phyloP scores from a whole-genome alignment of 305 asterid species.

The Fraxinus albicans region DNA sequence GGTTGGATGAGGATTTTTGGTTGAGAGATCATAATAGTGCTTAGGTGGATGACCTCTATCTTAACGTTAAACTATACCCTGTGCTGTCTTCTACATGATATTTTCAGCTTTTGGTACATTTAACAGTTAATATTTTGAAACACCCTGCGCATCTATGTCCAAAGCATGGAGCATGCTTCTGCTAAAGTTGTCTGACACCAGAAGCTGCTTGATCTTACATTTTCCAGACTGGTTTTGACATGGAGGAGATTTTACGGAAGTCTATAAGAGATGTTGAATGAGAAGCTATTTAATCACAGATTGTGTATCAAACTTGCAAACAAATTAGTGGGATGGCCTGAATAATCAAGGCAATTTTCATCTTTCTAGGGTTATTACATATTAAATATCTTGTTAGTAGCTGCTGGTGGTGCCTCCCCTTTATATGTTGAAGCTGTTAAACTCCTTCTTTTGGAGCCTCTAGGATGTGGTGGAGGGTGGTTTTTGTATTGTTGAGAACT shows the following conservation, averaged over 20 bases:
- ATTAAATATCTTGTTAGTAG: not conserved
- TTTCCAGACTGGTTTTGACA: conserved; percentile 84
- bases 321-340: conserved; percentile 6
- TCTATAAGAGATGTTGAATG: conserved; percentile 89
- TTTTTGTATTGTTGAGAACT: conserved; percentile 3
- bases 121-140: not conserved
- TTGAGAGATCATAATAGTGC: no score
- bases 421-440: not conserved
- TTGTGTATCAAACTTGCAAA: conserved; percentile 43
- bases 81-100: not conserved
- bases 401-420: not conserved
- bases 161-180: not conserved
- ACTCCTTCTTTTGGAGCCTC: not conserved
- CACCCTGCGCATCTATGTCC: not conserved
- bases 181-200: conserved; percentile 8
- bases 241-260: conserved; percentile 81
- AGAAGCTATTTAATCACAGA: conserved; percentile 84
- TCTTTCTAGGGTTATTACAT: not conserved
- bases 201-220: conserved; percentile 26
- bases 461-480: not conserved
- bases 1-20: no score
- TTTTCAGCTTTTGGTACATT: not conserved
- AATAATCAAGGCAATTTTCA: conserved; percentile 6
- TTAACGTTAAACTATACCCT: no score
- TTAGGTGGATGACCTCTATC: no score